Evolutionary conservation across 768 basidiomycete genomes (phyloP).

Genomic region (Russula lepida): DNA sequence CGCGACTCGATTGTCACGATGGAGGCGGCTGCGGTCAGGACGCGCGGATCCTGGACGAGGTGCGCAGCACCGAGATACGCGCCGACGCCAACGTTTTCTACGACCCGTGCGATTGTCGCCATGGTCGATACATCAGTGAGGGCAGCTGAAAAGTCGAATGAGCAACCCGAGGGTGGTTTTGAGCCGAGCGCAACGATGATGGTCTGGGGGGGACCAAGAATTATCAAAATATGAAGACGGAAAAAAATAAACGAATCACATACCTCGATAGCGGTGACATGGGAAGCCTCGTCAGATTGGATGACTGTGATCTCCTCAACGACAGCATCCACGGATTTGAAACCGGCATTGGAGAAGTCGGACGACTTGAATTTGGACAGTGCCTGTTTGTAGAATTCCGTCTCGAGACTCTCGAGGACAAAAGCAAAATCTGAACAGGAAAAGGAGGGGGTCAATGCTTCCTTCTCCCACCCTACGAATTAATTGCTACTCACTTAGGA

Average conservation of each 20-base stretch:
- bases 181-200: slow-evolving; percentile 48
- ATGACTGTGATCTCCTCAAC: slow-evolving; percentile 55
- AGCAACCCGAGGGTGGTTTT: slow-evolving; percentile 46
- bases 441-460: not conserved
- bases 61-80: slow-evolving; percentile 72
- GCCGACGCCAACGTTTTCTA: slow-evolving; percentile 68
- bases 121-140: slow-evolving; percentile 61
- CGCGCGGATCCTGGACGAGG: slow-evolving; percentile 48
- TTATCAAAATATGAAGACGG: not conserved
- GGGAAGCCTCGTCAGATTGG: slow-evolving; percentile 52
- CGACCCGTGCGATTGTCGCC: slow-evolving; percentile 60
- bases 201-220: slow-evolving; percentile 26
- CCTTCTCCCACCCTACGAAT: not conserved
- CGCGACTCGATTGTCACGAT: slow-evolving; percentile 80
- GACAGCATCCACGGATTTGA: slow-evolving; percentile 44
- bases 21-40: slow-evolving; percentile 59
- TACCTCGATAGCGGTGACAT: slow-evolving; percentile 48
- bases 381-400: slow-evolving; percentile 58
- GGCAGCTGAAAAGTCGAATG: slow-evolving; percentile 57
- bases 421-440: slow-evolving; percentile 55
- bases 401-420: slow-evolving; percentile 68
- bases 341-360: slow-evolving; percentile 62
- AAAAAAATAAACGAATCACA: not conserved
- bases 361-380: slow-evolving; percentile 52
- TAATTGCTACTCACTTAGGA: slow-evolving; percentile 40